These are phyloP conservation scores for Hortiboletus campestris DNA, from an alignment of 768 basidiomycete genomes.

Conservation along the genomic window DNA sequence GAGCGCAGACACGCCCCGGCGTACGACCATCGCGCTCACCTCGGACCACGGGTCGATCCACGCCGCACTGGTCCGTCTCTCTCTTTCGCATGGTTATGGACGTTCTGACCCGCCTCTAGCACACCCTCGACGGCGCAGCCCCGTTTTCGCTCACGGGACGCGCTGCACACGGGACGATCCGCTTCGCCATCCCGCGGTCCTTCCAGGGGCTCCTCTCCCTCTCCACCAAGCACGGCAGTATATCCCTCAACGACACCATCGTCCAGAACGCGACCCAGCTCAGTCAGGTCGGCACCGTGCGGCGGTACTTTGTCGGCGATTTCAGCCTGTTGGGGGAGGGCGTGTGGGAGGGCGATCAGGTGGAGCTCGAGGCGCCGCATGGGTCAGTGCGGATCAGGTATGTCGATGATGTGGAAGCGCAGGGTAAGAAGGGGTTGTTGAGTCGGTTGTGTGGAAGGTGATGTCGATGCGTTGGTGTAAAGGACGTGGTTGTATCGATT, in stretches of 20 bases:
- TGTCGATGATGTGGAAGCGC: constrained; percentile 10
- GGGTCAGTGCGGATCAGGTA: constrained; percentile 24
- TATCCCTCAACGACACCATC: constrained; percentile 14
- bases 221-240: constrained; percentile 17
- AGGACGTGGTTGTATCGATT: too few relatives aligned
- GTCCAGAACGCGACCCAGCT: constrained; percentile 18
- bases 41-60: constrained; percentile 17
- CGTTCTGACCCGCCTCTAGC: constrained; percentile 2
- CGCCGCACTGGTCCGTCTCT: constrained; percentile 19
- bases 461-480: neutral
- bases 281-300: constrained; percentile 16
- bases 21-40: constrained; percentile 22
- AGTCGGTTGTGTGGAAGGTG: constrained; percentile 18
- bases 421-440: constrained; percentile 17
- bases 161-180: constrained; percentile 13
- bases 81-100: neutral
- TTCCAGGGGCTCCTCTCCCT: constrained; percentile 22
- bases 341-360: constrained; percentile 22
- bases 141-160: constrained; percentile 19
- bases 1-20: constrained; percentile 7
- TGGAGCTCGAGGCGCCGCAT: constrained; percentile 15
- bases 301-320: constrained; percentile 28
- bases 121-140: constrained; percentile 4
- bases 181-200: constrained; percentile 17
- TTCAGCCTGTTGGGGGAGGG: constrained; percentile 14